Percentiles rank a stretch among this genome's conserved stretches.
phyloP scores from a whole-genome alignment of 106 monocot species.

The Allium sativum region DNA sequence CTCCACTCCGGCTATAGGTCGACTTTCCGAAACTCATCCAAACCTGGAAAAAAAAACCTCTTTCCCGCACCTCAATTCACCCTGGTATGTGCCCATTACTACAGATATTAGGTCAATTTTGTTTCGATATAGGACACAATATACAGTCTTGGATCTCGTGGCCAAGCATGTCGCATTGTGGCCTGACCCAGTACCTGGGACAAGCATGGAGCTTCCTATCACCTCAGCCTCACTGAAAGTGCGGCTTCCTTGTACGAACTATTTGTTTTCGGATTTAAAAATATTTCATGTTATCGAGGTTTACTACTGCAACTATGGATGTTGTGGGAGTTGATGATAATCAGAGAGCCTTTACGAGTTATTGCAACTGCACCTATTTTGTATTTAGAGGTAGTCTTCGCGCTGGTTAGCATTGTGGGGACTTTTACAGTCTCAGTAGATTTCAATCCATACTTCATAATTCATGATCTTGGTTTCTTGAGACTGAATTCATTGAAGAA shows the following conservation, averaged over 20 bases:
- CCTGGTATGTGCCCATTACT: slow-evolving; percentile 71
- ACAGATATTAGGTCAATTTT: slow-evolving; percentile 85
- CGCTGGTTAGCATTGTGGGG: slow-evolving; percentile 61
- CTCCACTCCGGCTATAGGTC: too few species aligned
- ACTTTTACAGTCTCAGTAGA: slow-evolving; percentile 57
- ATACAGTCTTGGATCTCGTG: slow-evolving; percentile 55
- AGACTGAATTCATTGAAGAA: slow-evolving; percentile 52
- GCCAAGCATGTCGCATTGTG: slow-evolving; percentile 72
- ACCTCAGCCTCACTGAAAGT: slow-evolving; percentile 38
- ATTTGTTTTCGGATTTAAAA: slow-evolving; percentile 64
- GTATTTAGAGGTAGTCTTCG: slow-evolving; percentile 83
- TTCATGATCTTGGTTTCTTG: slow-evolving; percentile 82
- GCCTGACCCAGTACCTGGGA: slow-evolving; percentile 48
- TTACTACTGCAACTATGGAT: slow-evolving; percentile 81
- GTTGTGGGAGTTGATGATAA: slow-evolving; percentile 83
- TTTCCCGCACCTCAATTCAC: too few species aligned
- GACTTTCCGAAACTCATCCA: too few species aligned
- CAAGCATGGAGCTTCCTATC: slow-evolving; percentile 61
- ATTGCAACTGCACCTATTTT: slow-evolving; percentile 73
- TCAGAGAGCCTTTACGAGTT: slow-evolving; percentile 68
- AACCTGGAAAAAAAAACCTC: too few species aligned
- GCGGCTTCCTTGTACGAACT: slow-evolving; percentile 37
- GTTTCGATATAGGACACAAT: slow-evolving; percentile 73
- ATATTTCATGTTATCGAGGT: slow-evolving; percentile 67
- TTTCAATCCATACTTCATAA: slow-evolving; percentile 96